Percentiles rank a stretch among this genome's conserved stretches.
Conservation (phyloP, 208 protist species). For the Borovskyia barvae region DNA sequence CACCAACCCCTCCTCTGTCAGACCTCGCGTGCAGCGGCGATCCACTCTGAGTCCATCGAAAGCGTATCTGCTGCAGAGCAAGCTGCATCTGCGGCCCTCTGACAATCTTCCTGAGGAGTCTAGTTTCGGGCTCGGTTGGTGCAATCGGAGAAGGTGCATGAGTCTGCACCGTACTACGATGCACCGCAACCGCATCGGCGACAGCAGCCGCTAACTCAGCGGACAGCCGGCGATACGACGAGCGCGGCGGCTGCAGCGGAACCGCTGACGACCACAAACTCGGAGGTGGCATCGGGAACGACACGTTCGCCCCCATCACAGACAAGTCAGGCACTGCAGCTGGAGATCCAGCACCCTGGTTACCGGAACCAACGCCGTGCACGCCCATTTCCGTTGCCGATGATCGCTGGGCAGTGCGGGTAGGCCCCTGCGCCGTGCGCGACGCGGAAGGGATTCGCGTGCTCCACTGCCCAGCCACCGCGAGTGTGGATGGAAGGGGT, state of each 20-base stretch:
- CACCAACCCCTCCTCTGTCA: too few species aligned
- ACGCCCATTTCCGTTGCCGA: too few species aligned
- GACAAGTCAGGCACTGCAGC: not conserved
- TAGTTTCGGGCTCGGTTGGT: not conserved
- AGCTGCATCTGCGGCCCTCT: slow-evolving; percentile 3
- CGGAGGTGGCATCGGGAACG: not conserved
- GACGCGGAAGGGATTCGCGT: too few species aligned
- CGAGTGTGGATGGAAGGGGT: too few species aligned
- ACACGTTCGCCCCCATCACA: not conserved
- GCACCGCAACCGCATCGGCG: too few species aligned
- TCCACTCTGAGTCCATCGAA: not conserved
- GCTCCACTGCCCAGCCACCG: too few species aligned
- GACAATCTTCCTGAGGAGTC: not conserved
- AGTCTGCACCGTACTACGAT: too few species aligned
- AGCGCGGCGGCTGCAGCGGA: not conserved
- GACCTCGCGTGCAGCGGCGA: not conserved
- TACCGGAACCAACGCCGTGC: too few species aligned
- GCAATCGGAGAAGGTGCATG: not conserved
- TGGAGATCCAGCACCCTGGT: too few species aligned
- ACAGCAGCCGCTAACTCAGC: too few species aligned
- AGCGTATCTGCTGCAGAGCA: slow-evolving; percentile 9
- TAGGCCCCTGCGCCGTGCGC: too few species aligned
- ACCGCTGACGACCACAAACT: not conserved
- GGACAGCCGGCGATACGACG: not conserved
- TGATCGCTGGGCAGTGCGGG: too few species aligned